Conservation (phyloP, 2,329 filamentous ascomycete genomes). For the Dactylellina cionopaga region DNA sequence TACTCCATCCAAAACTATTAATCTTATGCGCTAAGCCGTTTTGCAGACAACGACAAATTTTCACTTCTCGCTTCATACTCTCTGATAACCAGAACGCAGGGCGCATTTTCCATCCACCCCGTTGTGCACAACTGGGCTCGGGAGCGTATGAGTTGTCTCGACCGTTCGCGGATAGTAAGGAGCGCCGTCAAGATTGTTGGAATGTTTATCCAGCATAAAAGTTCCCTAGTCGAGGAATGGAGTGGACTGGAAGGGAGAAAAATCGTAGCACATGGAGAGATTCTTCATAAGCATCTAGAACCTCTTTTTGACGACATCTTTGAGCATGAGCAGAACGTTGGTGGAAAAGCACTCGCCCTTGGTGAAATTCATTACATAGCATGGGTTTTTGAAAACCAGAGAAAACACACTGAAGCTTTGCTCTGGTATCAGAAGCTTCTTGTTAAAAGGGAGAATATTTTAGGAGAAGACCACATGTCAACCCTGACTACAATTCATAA, state of each 20-base stretch:
- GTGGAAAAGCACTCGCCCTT: neutral
- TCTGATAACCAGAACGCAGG: conserved; percentile 11
- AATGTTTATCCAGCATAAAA: too few species aligned
- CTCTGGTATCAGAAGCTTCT: too few species aligned
- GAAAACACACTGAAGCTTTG: neutral
- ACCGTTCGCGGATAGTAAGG: too few species aligned
- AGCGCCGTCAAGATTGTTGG: too few species aligned
- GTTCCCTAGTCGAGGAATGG: too few species aligned
- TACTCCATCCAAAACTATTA: neutral
- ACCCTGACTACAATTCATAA: neutral
- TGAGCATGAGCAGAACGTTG: neutral
- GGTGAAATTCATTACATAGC: neutral
- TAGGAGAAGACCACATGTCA: neutral
- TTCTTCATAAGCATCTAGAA: neutral
- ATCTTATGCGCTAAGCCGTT: conserved; percentile 9
- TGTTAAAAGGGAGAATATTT: neutral
- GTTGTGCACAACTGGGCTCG: conserved; percentile 50
- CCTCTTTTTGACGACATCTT: neutral
- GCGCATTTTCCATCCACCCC: conserved; percentile 44
- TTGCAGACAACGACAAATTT: conserved; percentile 12
- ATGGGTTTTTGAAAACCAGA: neutral
- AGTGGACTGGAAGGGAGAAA: neutral
- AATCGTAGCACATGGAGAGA: neutral
- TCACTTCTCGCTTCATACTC: conserved; percentile 48
- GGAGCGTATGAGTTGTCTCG: too few species aligned